A percentile compares a stretch with the other conserved stretches of the same genome.
phyloP scores from a whole-genome alignment of 139 green algal species.

The Chlorella sp. region DNA sequence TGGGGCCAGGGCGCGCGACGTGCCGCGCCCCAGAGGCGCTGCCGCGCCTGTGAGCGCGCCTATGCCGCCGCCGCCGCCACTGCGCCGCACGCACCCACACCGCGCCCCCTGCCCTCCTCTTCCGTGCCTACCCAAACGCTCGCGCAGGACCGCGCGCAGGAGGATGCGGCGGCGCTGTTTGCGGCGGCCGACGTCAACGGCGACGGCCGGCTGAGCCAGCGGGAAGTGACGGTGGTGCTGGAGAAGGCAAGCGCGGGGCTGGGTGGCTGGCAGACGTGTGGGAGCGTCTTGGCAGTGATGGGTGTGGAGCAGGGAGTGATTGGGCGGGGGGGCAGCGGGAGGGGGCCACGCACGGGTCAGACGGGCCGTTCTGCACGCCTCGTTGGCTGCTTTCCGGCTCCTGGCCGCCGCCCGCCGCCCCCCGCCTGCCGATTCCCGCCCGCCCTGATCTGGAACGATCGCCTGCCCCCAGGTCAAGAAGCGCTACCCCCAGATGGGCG shows the following conservation, averaged over 20 bases:
- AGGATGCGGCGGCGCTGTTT: slow-evolving; percentile 58
- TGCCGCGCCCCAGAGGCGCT: too few relatives aligned
- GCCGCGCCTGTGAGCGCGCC: too few relatives aligned
- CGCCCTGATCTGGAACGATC: too few relatives aligned
- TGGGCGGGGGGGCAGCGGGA: slow-evolving; percentile 7
- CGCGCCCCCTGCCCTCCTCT: too few relatives aligned
- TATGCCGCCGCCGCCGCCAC: too few relatives aligned
- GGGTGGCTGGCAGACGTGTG: slow-evolving; percentile 70
- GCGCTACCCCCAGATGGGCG: slow-evolving; percentile 15
- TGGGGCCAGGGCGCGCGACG: too few relatives aligned
- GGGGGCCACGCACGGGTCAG: too few relatives aligned
- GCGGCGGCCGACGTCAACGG: slow-evolving; percentile 57
- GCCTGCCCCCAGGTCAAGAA: slow-evolving; percentile 1
- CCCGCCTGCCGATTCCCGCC: background rate
- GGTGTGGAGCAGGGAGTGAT: too few relatives aligned
- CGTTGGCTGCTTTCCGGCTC: slow-evolving; percentile 19
- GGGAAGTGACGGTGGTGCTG: slow-evolving; percentile 51
- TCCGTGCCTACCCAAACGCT: too few relatives aligned
- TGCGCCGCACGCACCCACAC: too few relatives aligned
- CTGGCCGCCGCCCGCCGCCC: background rate
- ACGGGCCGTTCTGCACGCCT: too few relatives aligned
- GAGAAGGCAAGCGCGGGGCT: slow-evolving; percentile 54
- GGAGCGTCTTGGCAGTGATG: slow-evolving; percentile 60
- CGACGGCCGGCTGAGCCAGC: slow-evolving; percentile 49
- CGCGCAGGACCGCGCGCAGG: slow-evolving; percentile 57